Conservation (phyloP, 495 filamentous ascomycete genomes). For the Aspergillus hancockii region DNA sequence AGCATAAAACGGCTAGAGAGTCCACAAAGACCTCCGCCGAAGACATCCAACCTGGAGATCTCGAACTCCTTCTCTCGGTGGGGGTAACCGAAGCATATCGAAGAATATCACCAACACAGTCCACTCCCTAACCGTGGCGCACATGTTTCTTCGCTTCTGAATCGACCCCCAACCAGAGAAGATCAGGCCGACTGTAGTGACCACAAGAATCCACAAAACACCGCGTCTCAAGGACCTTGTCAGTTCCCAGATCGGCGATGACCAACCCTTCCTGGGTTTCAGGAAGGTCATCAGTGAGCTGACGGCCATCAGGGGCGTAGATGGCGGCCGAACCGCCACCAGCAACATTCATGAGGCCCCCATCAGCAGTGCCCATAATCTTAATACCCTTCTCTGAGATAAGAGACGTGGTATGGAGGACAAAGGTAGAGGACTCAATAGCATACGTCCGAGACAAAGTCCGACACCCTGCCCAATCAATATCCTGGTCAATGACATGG, state of each 20-base stretch:
- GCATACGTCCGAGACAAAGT: slow-evolving; percentile 48
- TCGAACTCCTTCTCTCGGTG: too few relatives aligned
- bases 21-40: too few relatives aligned
- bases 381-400: slow-evolving; percentile 46
- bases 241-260: slow-evolving; percentile 48
- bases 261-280: slow-evolving; percentile 43
- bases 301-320: slow-evolving; percentile 55
- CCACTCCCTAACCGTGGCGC: not conserved
- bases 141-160: slow-evolving; percentile 27
- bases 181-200: slow-evolving; percentile 56
- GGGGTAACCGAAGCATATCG: too few relatives aligned
- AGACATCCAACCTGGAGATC: too few relatives aligned
- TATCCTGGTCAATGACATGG: not conserved
- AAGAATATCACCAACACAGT: too few relatives aligned
- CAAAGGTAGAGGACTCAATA: slow-evolving; percentile 52
- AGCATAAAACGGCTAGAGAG: too few relatives aligned
- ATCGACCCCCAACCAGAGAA: slow-evolving; percentile 54
- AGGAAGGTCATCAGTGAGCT: slow-evolving; percentile 38
- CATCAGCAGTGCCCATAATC: slow-evolving; percentile 32
- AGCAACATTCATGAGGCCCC: slow-evolving; percentile 33
- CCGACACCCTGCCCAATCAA: slow-evolving; percentile 11
- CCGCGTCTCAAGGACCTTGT: slow-evolving; percentile 34
- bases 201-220: slow-evolving; percentile 47
- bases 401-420: slow-evolving; percentile 49
- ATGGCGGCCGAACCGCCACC: slow-evolving; percentile 52